Conservation (phyloP, 225 moss, liverwort and hornwort genomes). For the Sphagnum tenellum region DNA sequence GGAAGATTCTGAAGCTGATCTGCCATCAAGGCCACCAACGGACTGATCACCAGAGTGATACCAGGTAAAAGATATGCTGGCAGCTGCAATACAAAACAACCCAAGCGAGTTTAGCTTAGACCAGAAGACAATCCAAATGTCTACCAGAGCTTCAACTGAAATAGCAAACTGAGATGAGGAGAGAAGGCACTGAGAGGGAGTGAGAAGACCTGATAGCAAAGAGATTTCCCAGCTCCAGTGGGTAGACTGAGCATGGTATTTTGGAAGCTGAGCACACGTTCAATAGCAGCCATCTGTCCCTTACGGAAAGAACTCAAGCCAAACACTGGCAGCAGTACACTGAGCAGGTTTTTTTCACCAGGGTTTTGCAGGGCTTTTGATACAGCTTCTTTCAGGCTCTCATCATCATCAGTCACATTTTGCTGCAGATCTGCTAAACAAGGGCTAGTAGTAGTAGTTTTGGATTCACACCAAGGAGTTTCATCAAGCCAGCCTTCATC, state of each 20-base stretch:
- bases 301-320: conserved; percentile 50
- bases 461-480: not conserved
- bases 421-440: conserved; percentile 9
- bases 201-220: conserved; percentile 75
- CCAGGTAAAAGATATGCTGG: conserved; percentile 76
- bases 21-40: conserved; percentile 82
- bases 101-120: too few species aligned
- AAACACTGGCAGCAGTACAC: conserved; percentile 49
- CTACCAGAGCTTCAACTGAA: too few species aligned
- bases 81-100: conserved; percentile 22
- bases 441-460: not conserved
- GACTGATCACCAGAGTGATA: conserved; percentile 83
- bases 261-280: conserved; percentile 54
- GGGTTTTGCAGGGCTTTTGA: conserved; percentile 23
- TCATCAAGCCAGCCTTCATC: conserved; percentile 63
- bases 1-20: conserved; percentile 87
- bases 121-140: too few species aligned
- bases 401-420: conserved; percentile 15
- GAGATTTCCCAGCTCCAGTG: conserved; percentile 87
- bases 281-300: conserved; percentile 63
- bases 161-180: too few species aligned
- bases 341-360: conserved; percentile 39
- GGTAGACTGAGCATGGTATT: conserved; percentile 85
- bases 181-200: not conserved
- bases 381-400: conserved; percentile 25